phyloP scores from a whole-genome alignment of 139 green algal genomes.

The Chlamydomonas schloesseri region DNA sequence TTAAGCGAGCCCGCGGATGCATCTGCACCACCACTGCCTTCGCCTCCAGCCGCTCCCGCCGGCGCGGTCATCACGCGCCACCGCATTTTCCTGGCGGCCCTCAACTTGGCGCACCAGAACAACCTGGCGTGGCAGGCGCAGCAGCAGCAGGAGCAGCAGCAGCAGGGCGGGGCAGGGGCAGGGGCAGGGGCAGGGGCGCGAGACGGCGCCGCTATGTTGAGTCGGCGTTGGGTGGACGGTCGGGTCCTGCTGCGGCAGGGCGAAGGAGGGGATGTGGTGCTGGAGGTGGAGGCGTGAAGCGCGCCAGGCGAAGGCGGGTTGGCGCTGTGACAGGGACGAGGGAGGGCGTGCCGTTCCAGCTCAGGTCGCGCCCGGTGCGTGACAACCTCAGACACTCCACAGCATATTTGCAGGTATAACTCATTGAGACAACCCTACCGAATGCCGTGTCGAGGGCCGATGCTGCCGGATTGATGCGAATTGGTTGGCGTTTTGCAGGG shows the following conservation, averaged over 20 bases:
- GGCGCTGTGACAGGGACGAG: too few species aligned
- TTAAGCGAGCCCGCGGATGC: too few species aligned
- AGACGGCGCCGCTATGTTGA: not conserved
- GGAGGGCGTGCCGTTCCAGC: too few species aligned
- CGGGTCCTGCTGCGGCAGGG: not conserved
- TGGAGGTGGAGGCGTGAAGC: not conserved
- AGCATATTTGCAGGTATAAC: too few species aligned
- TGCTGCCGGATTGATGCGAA: not conserved
- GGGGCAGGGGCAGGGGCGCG: not conserved
- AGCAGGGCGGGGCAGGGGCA: not conserved
- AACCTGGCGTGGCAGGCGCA: conserved; percentile 38
- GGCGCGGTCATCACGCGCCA: not conserved
- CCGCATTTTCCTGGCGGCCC: conserved; percentile 39
- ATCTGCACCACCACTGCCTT: too few species aligned
- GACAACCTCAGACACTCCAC: too few species aligned
- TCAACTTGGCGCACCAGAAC: conserved; percentile 48
- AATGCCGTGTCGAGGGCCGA: too few species aligned
- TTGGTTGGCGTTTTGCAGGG: not conserved
- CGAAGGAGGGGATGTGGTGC: not conserved
- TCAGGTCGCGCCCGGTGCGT: too few species aligned
- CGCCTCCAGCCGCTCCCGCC: too few species aligned
- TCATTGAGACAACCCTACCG: too few species aligned
- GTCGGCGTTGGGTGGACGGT: not conserved
- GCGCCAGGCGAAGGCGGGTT: too few species aligned
- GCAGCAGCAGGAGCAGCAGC: not conserved